A percentile compares a stretch with the other conserved stretches of the same genome.
Evolutionary conservation across 1,284 basidiomycete genomes (phyloP).

Genomic region (Butyriboletus appendiculatus): DNA sequence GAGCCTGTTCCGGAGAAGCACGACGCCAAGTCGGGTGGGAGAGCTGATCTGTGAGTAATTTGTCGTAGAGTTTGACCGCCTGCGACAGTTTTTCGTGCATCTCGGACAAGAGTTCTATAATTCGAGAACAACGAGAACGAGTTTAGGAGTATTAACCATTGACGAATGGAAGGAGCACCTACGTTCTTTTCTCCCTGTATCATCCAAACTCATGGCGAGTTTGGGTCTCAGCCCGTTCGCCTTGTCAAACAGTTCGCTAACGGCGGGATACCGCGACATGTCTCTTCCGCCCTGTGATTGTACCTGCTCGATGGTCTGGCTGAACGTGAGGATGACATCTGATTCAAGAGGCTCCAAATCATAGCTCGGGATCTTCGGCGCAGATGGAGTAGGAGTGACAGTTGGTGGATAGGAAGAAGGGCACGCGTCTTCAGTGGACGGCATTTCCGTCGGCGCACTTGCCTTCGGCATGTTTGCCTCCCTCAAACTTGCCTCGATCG

Average conservation of each 20-base stretch:
- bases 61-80: constrained; percentile 89
- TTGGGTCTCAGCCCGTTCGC: constrained; percentile 83
- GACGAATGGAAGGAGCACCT: constrained; percentile 36
- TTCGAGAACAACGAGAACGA: not conserved
- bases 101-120: constrained; percentile 77
- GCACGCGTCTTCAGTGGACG: constrained; percentile 50
- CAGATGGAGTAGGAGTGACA: constrained; percentile 39
- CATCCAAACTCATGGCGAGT: constrained; percentile 82
- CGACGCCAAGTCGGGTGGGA: constrained; percentile 65
- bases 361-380: constrained; percentile 64
- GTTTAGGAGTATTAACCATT: not conserved
- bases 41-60: constrained; percentile 83
- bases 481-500: constrained; percentile 92
- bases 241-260: constrained; percentile 83
- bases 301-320: constrained; percentile 85
- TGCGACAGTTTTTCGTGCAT: constrained; percentile 95
- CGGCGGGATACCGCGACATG: constrained; percentile 78
- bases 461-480: constrained; percentile 82
- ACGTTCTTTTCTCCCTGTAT: constrained; percentile 87
- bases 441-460: constrained; percentile 69
- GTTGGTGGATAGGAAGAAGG: constrained; percentile 49
- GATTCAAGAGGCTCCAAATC: constrained; percentile 80
- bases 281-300: constrained; percentile 78
- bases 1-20: constrained; percentile 22
- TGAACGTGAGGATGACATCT: constrained; percentile 87